Evolutionary conservation across 2,329 filamentous ascomycete species (phyloP).

Genomic region (Microsporum ferrugineum): DNA sequence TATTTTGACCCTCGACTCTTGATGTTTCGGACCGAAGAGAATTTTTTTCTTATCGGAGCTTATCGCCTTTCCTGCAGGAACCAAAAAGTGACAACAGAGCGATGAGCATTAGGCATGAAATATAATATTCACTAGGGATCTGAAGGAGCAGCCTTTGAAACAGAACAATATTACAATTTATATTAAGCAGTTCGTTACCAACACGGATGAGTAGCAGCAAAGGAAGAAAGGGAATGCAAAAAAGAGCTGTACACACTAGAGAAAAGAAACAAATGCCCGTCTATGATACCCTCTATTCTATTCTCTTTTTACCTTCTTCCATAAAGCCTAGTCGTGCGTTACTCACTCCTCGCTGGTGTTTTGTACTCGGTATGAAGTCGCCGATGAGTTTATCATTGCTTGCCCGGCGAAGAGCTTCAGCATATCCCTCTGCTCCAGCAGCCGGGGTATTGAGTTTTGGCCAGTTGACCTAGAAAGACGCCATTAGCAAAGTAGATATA

Average conservation of each 20-base stretch:
- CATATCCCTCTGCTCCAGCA: constrained; percentile 76
- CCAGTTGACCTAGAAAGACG: constrained; percentile 73
- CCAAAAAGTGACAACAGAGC: neutral
- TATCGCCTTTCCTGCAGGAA: neutral
- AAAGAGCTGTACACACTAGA: neutral
- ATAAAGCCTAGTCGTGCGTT: constrained; percentile 70
- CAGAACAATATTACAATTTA: neutral
- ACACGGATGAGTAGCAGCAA: neutral
- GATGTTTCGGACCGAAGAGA: neutral
- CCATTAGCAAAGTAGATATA: neutral
- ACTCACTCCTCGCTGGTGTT: constrained; percentile 73
- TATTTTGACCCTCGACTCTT: neutral
- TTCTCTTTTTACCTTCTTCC: constrained; percentile 97
- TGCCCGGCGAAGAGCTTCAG: constrained; percentile 73
- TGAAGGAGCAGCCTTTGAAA: neutral
- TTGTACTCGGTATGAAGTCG: constrained; percentile 48
- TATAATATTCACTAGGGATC: neutral
- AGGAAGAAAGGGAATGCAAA: neutral
- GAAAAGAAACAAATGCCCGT: neutral
- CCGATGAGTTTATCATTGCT: constrained; percentile 74
- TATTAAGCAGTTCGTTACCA: neutral
- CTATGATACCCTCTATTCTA: constrained; percentile 45
- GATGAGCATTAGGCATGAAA: no score
- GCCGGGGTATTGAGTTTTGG: constrained; percentile 85
- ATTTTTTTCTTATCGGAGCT: neutral